Conservation (phyloP, 495 filamentous ascomycete genomes). For the Penicillium longicatenatum region DNA sequence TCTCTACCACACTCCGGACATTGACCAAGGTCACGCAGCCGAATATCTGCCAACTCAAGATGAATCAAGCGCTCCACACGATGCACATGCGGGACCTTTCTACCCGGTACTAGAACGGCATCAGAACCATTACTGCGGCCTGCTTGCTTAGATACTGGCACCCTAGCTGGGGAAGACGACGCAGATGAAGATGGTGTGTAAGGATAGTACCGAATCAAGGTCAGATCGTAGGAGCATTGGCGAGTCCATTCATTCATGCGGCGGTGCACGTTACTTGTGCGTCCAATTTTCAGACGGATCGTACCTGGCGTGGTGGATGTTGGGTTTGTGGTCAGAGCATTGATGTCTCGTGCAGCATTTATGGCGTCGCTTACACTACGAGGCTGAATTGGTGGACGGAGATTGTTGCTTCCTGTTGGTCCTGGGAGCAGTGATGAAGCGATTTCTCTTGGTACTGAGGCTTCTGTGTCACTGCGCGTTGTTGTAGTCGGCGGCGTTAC, state of each 20-base stretch:
- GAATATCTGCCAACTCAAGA: constrained; percentile 73
- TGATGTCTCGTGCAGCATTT: constrained; percentile 50
- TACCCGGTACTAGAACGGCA: constrained; percentile 33
- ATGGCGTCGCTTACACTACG: constrained; percentile 69
- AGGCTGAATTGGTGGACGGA: constrained; percentile 41
- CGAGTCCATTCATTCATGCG: constrained; percentile 89
- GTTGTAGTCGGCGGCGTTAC: constrained; percentile 58
- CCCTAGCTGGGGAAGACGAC: constrained; percentile 28
- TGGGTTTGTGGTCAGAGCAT: constrained; percentile 39
- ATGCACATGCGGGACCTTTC: constrained; percentile 85
- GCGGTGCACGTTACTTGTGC: constrained; percentile 86
- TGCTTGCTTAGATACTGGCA: constrained; percentile 1
- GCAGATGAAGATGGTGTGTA: constrained; percentile 62
- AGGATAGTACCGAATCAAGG: constrained; percentile 89
- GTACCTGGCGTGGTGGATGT: constrained; percentile 38
- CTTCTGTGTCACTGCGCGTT: constrained; percentile 22
- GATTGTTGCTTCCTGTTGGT: constrained; percentile 14
- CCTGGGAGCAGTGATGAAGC: constrained; percentile 60
- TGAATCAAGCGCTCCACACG: constrained; percentile 91
- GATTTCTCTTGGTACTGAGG: constrained; percentile 55
- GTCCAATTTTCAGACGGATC: constrained; percentile 89
- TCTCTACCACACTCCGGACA: constrained; percentile 83
- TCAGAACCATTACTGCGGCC: constrained; percentile 9
- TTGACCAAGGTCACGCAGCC: constrained; percentile 65
- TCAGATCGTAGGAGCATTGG: constrained; percentile 87